A percentile compares a stretch with the other conserved stretches of the same genome.
These are phyloP conservation scores for Boehmeria nivea DNA, from an alignment of 306 rosid genomes.

Conservation along the genomic window DNA sequence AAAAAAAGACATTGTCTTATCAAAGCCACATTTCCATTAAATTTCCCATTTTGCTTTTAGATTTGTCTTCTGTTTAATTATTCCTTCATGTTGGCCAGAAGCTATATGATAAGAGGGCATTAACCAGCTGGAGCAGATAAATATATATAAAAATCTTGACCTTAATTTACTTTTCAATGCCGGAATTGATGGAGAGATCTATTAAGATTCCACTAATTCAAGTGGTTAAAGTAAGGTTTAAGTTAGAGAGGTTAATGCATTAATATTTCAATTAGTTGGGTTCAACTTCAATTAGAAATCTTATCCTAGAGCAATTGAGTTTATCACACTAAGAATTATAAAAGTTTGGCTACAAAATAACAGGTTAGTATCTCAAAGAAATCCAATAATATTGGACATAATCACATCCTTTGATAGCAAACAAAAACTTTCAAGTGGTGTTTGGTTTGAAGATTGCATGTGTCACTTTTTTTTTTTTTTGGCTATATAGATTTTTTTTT, in stretches of 20 bases:
- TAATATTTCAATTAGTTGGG: not conserved
- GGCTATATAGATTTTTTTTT: no score
- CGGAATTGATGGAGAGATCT: conserved; percentile 9
- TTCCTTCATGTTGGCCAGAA: conserved; percentile 5
- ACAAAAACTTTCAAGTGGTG: not conserved
- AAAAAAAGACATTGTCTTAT: not conserved
- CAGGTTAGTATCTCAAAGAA: no score
- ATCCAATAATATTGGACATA: not conserved
- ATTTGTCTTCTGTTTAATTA: not conserved
- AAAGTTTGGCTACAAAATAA: no score
- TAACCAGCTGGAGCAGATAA: conserved; percentile 2
- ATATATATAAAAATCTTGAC: not conserved
- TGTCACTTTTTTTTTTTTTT: no score
- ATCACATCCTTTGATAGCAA: not conserved
- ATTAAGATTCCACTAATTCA: not conserved
- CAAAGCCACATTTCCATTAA: not conserved
- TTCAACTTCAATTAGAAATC: not conserved
- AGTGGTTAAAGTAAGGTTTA: not conserved
- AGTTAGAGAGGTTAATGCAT: no score
- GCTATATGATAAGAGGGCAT: conserved; percentile 1
- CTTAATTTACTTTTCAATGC: not conserved
- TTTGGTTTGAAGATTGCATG: no score
- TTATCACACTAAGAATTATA: not conserved
- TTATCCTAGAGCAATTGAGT: not conserved
- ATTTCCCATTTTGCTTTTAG: not conserved